These are phyloP conservation scores for Cladosporium austrohemisphaericum DNA, from an alignment of 2,329 filamentous ascomycete species.

Conservation along the genomic window DNA sequence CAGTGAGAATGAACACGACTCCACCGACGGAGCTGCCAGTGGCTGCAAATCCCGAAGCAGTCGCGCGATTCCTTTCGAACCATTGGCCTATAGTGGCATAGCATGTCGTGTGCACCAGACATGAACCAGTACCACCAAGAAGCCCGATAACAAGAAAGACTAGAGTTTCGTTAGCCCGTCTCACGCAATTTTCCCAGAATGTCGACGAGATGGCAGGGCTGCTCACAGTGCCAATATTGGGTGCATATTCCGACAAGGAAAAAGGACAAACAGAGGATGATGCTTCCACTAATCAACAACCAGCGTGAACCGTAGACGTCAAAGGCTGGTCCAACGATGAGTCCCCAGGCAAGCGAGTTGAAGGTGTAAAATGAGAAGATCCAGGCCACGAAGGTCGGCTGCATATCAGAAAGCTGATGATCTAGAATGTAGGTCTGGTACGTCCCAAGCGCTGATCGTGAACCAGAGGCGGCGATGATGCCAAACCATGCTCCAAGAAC, in stretches of 20 bases:
- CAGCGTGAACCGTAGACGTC: not conserved
- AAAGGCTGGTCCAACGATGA: not conserved
- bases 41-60: not conserved
- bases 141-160: not conserved
- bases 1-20: not conserved
- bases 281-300: not conserved
- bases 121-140: not conserved
- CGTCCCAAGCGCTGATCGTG: not conserved
- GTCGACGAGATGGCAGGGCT: not conserved
- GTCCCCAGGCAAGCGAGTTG: not conserved
- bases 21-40: not conserved
- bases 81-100: not conserved
- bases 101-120: not conserved
- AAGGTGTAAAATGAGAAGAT: not conserved
- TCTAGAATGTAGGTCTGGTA: not conserved
- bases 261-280: not conserved
- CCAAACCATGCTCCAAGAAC: not conserved
- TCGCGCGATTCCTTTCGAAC: not conserved
- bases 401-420: not conserved
- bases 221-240: not conserved
- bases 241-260: not conserved
- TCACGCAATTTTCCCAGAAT: too few species aligned
- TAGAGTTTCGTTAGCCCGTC: not conserved
- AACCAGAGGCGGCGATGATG: not conserved
- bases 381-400: not conserved